phyloP scores from a whole-genome alignment of 306 rosid genomes.

The Vachellia collinsii region DNA sequence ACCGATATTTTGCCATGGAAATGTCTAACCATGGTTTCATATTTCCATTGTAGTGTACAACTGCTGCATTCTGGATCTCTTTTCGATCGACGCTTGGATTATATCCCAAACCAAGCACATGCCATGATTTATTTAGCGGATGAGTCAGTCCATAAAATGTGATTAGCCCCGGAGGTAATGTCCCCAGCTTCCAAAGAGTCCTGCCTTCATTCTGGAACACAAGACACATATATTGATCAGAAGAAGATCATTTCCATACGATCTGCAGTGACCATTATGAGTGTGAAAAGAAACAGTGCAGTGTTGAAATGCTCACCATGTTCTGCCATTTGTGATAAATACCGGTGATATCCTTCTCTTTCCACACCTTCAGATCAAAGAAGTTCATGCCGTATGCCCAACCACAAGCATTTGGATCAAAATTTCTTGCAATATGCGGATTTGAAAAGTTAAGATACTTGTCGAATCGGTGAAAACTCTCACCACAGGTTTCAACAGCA shows the following conservation, averaged over 20 bases:
- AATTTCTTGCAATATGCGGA: constrained; percentile 83
- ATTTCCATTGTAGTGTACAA: constrained; percentile 91
- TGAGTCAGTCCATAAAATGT: constrained; percentile 91
- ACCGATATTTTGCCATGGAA: constrained; percentile 83
- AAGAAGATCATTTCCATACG: not conserved
- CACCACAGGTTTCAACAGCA: constrained; percentile 95
- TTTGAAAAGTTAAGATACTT: constrained; percentile 91
- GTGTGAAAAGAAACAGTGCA: constrained; percentile 24
- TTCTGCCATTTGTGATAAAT: constrained; percentile 99
- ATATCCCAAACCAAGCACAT: constrained; percentile 98
- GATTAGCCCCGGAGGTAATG: constrained; percentile 91
- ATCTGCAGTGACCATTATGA: not conserved
- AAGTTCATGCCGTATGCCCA: constrained; percentile 99
- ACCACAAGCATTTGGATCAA: constrained; percentile 94
- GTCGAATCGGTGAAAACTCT: constrained; percentile 92
- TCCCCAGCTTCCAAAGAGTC: constrained; percentile 93
- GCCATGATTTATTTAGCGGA: constrained; percentile 89
- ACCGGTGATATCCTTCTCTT: constrained; percentile 85
- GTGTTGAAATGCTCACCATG: constrained; percentile 69
- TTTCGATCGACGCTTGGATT: constrained; percentile 74
- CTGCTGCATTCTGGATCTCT: constrained; percentile 80
- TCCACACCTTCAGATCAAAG: constrained; percentile 94
- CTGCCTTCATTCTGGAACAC: constrained; percentile 85
- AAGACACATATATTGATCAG: constrained; percentile 33
- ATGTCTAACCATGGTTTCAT: constrained; percentile 97